Evolutionary conservation across 805 yeast genomes (phyloP), one percentile per base, ranked within the genome.

Genomic region (Barnettozyma populi): DNA sequence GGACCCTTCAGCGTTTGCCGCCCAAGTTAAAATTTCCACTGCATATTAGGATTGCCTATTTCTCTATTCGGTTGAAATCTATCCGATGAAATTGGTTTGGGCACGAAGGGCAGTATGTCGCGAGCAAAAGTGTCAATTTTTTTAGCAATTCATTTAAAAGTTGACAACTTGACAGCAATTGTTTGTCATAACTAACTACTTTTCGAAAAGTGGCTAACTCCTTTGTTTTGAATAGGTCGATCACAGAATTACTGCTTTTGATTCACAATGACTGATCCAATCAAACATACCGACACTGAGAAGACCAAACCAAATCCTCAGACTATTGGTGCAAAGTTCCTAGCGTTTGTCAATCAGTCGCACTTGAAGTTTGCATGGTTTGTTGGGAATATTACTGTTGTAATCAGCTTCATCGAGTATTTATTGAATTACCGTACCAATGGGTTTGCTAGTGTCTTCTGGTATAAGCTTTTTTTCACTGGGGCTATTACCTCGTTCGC

Each of bases 311-410:
- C 37, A 20, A 35, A 35, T 6, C 18, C 27, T 16, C 29, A 31
- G 19, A 24, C 48, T 5, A 10, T 40, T 5, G 18, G 19, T 21
- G 21, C 19, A 25, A 44, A 36, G 23, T 25, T 35, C 3, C 7
- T 46, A 5, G 45, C 19, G n/a, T 44, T 36, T 38, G 45, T 42
- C 47, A 39, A 49, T 19, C 27, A 45, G 11, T 59, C 63, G 1
- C 56, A 46, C n/a, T 11, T 78, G 48, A 90, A 87, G 65, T 85
- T 86, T 56, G 81, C 79, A 5, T 90, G 96, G 96, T 86, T 86
- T 63, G 58, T 62, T 11, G 84, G 85, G 41, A 86, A 82, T 55
- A 63, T 69, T n/a, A 53, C 68, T 41, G 79, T 79, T 5, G 63
- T 80, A 19, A 24, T 66, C 10, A 71, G 70, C 43, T 63, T 70